These are phyloP conservation scores for Arxiozyma slooffiae DNA, from an alignment of 1,139 yeast species.

Conservation along the genomic window DNA sequence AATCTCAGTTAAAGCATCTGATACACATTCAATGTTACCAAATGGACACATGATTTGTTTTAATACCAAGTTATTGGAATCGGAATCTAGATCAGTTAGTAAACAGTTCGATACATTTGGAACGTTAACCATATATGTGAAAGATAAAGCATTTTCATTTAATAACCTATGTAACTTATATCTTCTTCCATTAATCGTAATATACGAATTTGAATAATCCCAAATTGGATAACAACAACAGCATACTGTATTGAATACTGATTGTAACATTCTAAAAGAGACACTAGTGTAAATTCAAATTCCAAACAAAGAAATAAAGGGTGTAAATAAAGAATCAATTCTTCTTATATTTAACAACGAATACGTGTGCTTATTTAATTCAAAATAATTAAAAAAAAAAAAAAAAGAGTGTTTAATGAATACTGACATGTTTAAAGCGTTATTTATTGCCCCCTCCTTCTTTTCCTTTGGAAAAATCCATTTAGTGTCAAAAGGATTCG, in stretches of 20 bases:
- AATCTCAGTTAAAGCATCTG: slow-evolving; percentile 66
- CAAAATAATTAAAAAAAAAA: no score
- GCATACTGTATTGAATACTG: slow-evolving; percentile 6
- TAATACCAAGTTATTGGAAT: slow-evolving; percentile 45
- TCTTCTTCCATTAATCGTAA: slow-evolving; percentile 35
- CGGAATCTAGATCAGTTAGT: background rate
- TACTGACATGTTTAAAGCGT: background rate
- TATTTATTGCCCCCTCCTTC: no score
- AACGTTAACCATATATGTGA: slow-evolving; percentile 46
- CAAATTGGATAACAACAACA: slow-evolving; percentile 12
- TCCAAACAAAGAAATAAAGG: background rate
- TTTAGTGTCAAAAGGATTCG: no score
- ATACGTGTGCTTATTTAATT: no score
- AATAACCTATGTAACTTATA: slow-evolving; percentile 49
- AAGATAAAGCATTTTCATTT: slow-evolving; percentile 87
- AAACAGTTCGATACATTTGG: background rate
- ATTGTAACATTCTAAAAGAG: slow-evolving; percentile 2
- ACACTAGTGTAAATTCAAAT: background rate
- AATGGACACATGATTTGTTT: slow-evolving; percentile 83
- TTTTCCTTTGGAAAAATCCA: background rate
- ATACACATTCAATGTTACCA: slow-evolving; percentile 60
- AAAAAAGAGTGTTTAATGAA: no score
- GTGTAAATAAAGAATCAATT: background rate
- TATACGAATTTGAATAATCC: slow-evolving; percentile 10
- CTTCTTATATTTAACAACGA: no score